Base-by-base conservation (phyloP, 2,329 filamentous ascomycete genomes). In the Fragosphaeria purpurea region DNA sequence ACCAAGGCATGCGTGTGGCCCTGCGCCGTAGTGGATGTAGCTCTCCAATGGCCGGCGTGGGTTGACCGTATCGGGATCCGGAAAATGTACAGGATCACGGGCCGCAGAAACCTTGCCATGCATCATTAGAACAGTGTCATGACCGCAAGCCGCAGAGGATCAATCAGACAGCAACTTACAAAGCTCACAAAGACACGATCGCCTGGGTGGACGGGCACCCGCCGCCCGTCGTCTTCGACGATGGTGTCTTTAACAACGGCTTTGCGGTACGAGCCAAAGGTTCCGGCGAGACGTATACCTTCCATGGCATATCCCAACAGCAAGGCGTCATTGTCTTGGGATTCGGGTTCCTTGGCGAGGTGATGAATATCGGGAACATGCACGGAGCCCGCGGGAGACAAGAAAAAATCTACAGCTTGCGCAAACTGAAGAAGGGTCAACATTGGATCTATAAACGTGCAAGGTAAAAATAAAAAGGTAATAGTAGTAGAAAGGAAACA, bases 241-340 rank as follows among this genome's bases (percentile, higher is more conserved):
- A 77, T 70, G 1, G 68, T 68, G 46, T 75, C 70, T 13, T 66
- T 60, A 0, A 60, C 63, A 0, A 71, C 65, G 3, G 75, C 77
- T 50, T 78, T 68, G 40, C 83, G 79, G 68, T 79, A 82, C 2
- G 80, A 70, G 8, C 77, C 76, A 50, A 80, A 78, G 0, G 77
- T 78, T 9, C 81, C 79, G 4, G 80, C 79, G 48, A 90, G 71
- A 40, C 86, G 81, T 50, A 86, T 75, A 12, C 81, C 85, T 64
- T 88, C 88, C 70, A 85, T 73, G 42, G 78, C 80, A 61, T 87
- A 89, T 40, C 80, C 82, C 1, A 85, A 72, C 3, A 91, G 71
- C 37, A 77, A 67, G 1, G 79, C 72, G 55, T 88, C 83, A 0
- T 74, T 76, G 55, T 82, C 77, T 10, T 77, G 72, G 1, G 69